These are phyloP conservation scores for Nidularia sp. DNA, from an alignment of 768 basidiomycete genomes.

Conservation along the genomic window DNA sequence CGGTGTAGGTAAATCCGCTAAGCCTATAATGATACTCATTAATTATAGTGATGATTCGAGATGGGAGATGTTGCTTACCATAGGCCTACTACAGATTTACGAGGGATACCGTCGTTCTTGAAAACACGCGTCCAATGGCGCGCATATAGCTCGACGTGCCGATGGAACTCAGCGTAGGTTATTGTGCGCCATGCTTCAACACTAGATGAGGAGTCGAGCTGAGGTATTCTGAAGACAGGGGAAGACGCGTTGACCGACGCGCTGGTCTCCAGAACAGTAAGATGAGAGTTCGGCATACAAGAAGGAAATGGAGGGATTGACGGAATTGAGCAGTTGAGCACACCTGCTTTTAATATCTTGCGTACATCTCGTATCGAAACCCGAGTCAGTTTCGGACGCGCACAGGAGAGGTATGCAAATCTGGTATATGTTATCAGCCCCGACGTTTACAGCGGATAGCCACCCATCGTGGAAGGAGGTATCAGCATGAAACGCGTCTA, in stretches of 20 bases:
- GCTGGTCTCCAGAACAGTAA: conserved; percentile 58
- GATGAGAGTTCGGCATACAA: conserved; percentile 48
- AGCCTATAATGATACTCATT: conserved; percentile 41
- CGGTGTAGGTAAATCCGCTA: conserved; percentile 65
- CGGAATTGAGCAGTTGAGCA: conserved; percentile 4
- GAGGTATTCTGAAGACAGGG: conserved; percentile 60
- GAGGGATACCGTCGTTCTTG: conserved; percentile 36
- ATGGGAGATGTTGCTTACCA: conserved; percentile 47
- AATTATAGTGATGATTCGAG: background rate
- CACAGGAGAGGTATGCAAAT: conserved; percentile 21
- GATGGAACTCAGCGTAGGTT: conserved; percentile 59
- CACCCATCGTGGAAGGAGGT: conserved; percentile 16
- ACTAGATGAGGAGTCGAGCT: conserved; percentile 34
- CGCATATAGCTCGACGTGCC: conserved; percentile 63
- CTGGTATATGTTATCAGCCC: conserved; percentile 8
- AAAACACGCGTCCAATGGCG: conserved; percentile 59
- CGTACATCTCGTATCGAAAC: background rate
- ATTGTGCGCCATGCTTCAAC: conserved; percentile 55
- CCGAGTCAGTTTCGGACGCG: conserved; percentile 28
- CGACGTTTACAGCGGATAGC: conserved; percentile 18
- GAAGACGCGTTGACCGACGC: conserved; percentile 43
- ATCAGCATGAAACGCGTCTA: conserved; percentile 27
- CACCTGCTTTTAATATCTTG: conserved; percentile 6
- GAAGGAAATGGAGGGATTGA: conserved; percentile 10
- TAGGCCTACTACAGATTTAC: conserved; percentile 62